Evolutionary conservation across 495 filamentous ascomycete species (phyloP), one percentile per base, ranked within the genome.

Genomic region (Podospora anserina): DNA sequence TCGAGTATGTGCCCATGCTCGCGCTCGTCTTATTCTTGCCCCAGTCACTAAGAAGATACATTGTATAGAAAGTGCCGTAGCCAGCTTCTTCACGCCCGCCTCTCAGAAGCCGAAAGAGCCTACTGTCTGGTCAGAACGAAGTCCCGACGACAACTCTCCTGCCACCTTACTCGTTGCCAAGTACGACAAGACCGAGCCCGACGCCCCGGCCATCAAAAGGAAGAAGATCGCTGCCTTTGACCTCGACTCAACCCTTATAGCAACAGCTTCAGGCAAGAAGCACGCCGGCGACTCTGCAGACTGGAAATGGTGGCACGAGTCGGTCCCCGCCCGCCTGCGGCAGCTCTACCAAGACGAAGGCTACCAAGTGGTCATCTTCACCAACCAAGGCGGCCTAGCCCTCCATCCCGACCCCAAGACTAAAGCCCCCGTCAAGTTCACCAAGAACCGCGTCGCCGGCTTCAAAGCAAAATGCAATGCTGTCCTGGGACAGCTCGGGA

Each of bases 261-360:
- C 82, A 4, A 90, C 91, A 0, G 82, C 85, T 0, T 97, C 95
- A 0, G 94, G 94, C 5, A 95, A 92, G 74, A 88, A 84, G 30
- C 94, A 93, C 68, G 84, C 88, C 5, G 85, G 83, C 69, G 87
- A 88, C 68, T 84, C 88, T 0, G 78, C 82, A 4, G 95, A 98
- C 77, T 99, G 95, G 95, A 91, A 90, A 79, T 99, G 95, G 95
- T 98, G 94, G 94, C 82, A 96, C 74, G 58, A 79, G 11, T 84
- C 77, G 19, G 91, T 97, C 1, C 92, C 92, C 0, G 77, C 75
- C 0, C 85, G 78, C 15, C 69, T 99, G 9, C 85, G 84, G 64
- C 79, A 87, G 59, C 79, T 98, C 6, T 82, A 92, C 70, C 39
- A 76, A 16, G 79, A 85, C 34, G 87, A 92, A 74, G 92, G 91